A percentile compares a stretch with the other conserved stretches of the same genome.
phyloP scores from a whole-genome alignment of 148 eudicot species.

The Oxyria digyna region DNA sequence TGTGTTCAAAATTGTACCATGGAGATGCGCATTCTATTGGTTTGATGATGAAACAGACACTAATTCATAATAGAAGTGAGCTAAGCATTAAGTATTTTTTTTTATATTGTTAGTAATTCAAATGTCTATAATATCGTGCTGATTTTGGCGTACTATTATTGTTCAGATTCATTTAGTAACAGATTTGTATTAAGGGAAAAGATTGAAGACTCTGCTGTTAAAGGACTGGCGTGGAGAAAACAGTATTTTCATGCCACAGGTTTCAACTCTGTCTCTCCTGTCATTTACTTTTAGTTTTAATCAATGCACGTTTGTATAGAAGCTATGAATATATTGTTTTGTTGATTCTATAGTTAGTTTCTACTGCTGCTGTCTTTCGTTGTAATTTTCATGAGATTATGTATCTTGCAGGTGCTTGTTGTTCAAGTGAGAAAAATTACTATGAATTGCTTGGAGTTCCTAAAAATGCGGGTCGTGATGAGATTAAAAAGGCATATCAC shows the following conservation, averaged over 20 bases:
- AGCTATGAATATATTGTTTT: not conserved
- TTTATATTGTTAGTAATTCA: not conserved
- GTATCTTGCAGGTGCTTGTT: conserved; percentile 32
- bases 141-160: not conserved
- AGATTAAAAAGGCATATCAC: conserved; percentile 83
- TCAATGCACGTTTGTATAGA: not conserved
- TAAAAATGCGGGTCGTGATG: conserved; percentile 50
- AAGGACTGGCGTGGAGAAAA: not conserved
- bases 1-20: not conserved
- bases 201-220: not conserved
- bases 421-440: conserved; percentile 33
- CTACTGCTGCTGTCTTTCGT: not conserved
- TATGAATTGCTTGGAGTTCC: conserved; percentile 73
- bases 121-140: not conserved
- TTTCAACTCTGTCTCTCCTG: not conserved
- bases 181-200: conserved; percentile 1
- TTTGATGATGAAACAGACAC: not conserved
- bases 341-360: not conserved
- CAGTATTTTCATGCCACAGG: conserved; percentile 11
- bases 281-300: not conserved
- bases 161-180: not conserved
- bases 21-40: conserved; percentile 2
- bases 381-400: conserved; percentile 3
- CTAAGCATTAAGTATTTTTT: not conserved
- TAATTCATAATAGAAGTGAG: conserved; percentile 2